Conservation (phyloP, 768 basidiomycete genomes). For the Pleurotus platypus region DNA sequence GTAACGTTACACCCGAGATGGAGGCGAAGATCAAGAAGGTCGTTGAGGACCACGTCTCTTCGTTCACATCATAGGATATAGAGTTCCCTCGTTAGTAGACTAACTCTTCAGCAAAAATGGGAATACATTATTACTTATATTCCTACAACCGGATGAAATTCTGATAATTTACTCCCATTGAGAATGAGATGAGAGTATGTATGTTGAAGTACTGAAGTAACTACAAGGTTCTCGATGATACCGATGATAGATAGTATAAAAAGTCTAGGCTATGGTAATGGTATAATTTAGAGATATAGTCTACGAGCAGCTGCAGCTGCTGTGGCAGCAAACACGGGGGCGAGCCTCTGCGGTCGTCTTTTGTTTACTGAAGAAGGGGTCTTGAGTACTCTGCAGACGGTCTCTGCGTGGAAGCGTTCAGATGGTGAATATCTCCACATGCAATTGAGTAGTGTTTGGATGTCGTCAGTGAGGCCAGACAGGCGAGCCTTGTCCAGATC, state of each 20-base stretch:
- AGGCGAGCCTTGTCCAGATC: neutral
- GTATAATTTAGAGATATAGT: neutral
- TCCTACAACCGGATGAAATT: neutral
- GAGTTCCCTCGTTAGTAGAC: neutral
- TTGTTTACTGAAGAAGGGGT: slow-evolving; percentile 3
- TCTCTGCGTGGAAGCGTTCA: neutral
- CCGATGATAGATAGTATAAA: too few relatives aligned
- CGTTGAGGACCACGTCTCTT: slow-evolving; percentile 83
- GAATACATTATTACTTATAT: slow-evolving; percentile 3
- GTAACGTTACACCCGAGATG: slow-evolving; percentile 83
- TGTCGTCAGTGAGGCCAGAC: neutral
- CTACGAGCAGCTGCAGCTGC: slow-evolving; percentile 1
- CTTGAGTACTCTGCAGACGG: slow-evolving; percentile 1
- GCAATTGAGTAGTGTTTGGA: neutral
- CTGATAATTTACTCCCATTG: neutral
- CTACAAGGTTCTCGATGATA: too few relatives aligned
- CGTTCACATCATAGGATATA: slow-evolving; percentile 59
- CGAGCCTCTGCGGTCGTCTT: slow-evolving; percentile 1
- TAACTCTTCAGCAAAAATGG: neutral
- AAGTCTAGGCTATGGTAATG: too few relatives aligned
- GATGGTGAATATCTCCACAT: slow-evolving; percentile 5
- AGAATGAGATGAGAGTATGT: too few relatives aligned
- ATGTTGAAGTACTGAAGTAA: too few relatives aligned
- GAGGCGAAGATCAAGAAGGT: slow-evolving; percentile 95
- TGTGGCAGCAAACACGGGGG: slow-evolving; percentile 3